Conservation (phyloP, 768 basidiomycete genomes). For the Suillus alpinus region DNA sequence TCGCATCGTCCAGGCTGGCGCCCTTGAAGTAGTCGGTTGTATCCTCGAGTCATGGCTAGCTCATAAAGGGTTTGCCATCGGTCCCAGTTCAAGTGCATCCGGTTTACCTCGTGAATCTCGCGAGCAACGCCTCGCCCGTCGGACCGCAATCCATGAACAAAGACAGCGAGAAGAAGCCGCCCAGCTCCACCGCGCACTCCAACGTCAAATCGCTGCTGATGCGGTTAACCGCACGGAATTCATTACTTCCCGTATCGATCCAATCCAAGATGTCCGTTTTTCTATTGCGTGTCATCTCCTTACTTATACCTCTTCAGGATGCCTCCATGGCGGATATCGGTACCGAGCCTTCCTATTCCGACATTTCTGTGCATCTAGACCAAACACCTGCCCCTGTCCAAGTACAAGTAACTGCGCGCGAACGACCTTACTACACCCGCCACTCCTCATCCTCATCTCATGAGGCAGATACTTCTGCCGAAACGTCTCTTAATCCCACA, state of each 20-base stretch:
- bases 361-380: constrained; percentile 23
- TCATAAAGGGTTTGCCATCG: constrained; percentile 83
- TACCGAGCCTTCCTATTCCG: constrained; percentile 13
- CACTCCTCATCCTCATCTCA: constrained; percentile 25
- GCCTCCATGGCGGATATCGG: constrained; percentile 31
- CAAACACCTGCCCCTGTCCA: constrained; percentile 16
- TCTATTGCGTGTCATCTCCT: neutral
- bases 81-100: constrained; percentile 73
- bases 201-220: constrained; percentile 44
- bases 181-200: constrained; percentile 56
- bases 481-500: constrained; percentile 58
- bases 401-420: constrained; percentile 19
- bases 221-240: constrained; percentile 20
- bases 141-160: constrained; percentile 53
- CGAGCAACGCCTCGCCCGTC: constrained; percentile 66
- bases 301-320: constrained; percentile 23
- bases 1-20: constrained; percentile 92
- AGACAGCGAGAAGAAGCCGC: constrained; percentile 61
- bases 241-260: constrained; percentile 6
- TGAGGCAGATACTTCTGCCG: constrained; percentile 61
- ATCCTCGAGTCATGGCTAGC: constrained; percentile 93
- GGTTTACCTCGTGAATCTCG: constrained; percentile 72
- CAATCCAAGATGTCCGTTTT: constrained; percentile 21
- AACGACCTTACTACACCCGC: constrained; percentile 18
- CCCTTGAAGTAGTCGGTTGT: constrained; percentile 89